Base-by-base conservation (phyloP, 2,329 filamentous ascomycete genomes). In the Aspergillus arachidicola region DNA sequence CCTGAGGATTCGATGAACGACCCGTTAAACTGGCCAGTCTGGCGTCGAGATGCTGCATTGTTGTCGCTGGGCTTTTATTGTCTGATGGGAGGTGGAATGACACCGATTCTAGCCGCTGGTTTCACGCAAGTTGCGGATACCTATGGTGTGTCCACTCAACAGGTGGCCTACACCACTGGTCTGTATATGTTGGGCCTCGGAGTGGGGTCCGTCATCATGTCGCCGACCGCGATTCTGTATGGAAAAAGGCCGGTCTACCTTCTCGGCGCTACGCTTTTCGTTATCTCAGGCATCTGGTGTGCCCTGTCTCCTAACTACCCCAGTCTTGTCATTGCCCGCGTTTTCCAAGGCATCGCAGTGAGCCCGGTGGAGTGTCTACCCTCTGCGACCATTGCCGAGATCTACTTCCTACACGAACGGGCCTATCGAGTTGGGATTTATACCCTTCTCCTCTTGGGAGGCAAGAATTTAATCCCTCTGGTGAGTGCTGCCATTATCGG, bases 161-260 rank as follows among this genome's bases (percentile, higher is more conserved):
- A 86, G 58, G 93, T 97, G 4, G 90, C 94, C 2, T 83, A 96
- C 62, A 98, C 94, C 0, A 97, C 94, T 0, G 94, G 94, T 0
- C 80, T 97, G 16, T 97, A 93, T 80, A 97, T 98, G 94, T 85
- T 97, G 86, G 95, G 95, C 0, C 81, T 98, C 45, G 94, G 94
- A 1, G 71, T 97, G 1, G 94, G 94, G 2, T 93, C 89, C 21
- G 89, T 97, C 7, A 74, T 98, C 58, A 89, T 91, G 71, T 95
- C 92, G 0, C 95, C 94, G 0, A 97, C 94, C 0, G 94, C 94
- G 34, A 97, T 98, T 65, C 75, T 97, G 0, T 97, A 82, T 64
- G 95, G 94, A 1, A 98, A 98, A 79, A 85, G 94, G 14, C 93
- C 94, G 0, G 92, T 98, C 0, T 98, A 98, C 75, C 86, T 98